A percentile compares a stretch with the other conserved stretches of the same genome.
phyloP scores from a whole-genome alignment of 2,329 filamentous ascomycete species.

The Claviceps sorghi region DNA sequence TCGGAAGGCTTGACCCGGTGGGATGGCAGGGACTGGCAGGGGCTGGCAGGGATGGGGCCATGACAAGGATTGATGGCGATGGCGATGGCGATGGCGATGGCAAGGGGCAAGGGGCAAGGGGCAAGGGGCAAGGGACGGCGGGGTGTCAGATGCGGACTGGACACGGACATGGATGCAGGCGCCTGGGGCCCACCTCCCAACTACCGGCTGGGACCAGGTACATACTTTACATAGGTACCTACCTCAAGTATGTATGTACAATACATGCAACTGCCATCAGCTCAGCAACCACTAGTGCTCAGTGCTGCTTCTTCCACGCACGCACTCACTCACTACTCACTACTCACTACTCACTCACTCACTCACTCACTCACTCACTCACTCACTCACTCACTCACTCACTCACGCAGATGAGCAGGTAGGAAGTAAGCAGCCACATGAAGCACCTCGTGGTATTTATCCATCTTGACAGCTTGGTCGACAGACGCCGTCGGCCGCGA shows the following conservation, averaged over 20 bases:
- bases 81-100: too few species aligned
- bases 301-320: too few species aligned
- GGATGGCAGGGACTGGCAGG: not conserved
- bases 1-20: constrained; percentile 1
- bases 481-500: not conserved
- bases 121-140: not conserved
- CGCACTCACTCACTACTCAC: not conserved
- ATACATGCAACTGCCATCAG: not conserved
- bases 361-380: not conserved
- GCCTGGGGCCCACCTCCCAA: too few species aligned
- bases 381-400: not conserved
- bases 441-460: not conserved
- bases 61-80: too few species aligned
- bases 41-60: not conserved
- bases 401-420: too few species aligned
- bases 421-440: too few species aligned
- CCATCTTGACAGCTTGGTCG: not conserved
- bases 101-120: too few species aligned
- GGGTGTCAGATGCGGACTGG: not conserved
- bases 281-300: not conserved
- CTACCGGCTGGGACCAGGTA: too few species aligned
- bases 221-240: too few species aligned
- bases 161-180: not conserved
- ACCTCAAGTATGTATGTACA: too few species aligned
- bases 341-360: not conserved